Base-by-base conservation (phyloP, 2,329 filamentous ascomycete species). In the Beauveria pseudobassiana region DNA sequence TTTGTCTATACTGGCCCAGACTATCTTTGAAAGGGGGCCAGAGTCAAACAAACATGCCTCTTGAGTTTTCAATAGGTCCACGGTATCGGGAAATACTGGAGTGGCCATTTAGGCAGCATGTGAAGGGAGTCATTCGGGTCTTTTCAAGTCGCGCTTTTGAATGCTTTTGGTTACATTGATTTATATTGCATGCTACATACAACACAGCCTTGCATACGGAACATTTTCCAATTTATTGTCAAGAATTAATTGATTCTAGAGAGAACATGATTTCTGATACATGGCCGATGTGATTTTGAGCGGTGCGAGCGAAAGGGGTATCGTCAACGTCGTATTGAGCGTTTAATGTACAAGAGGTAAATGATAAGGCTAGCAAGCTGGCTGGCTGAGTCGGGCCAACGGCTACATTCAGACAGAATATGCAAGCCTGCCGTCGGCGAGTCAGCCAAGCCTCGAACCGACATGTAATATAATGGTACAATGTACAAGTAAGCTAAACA, bases 81-180 rank as follows among this genome's bases (percentile, higher is more conserved):
- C 49, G 50, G 58, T 55, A 57, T 40, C 7, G 42, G 59, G 28
- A 38, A 57, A 49, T 59, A 60, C 58, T 51, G 49, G 38, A 54
- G 50, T 59, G 63, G 52, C 60, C 61, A 64, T 54, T 60, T 62
- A 63, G 53, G 48, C 40, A 64, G 70, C 73, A 75, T 74, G 53
- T 68, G 56, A 64, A 62, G 69, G 34, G 72, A 69, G 70, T 72
- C 67, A 65, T 60, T 64, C 62, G 57, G 64, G 62, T 66, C 61
- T 56, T 67, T 58, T 30, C 5, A 14, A 22, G 45, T 59, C 9
- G n/a, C 28, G n/a, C 20, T 48, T 61, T 61, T 34, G 42, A 38
- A 49, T 49, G 50, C 34, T 56, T 45, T 62, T 62, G 43, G 51
- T 62, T 56, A 62, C 45, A 62, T 56, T 49, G 34, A 40, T 26